phyloP scores from a whole-genome alignment of 495 filamentous ascomycete genomes.

The Penicillium atrosanguineum region DNA sequence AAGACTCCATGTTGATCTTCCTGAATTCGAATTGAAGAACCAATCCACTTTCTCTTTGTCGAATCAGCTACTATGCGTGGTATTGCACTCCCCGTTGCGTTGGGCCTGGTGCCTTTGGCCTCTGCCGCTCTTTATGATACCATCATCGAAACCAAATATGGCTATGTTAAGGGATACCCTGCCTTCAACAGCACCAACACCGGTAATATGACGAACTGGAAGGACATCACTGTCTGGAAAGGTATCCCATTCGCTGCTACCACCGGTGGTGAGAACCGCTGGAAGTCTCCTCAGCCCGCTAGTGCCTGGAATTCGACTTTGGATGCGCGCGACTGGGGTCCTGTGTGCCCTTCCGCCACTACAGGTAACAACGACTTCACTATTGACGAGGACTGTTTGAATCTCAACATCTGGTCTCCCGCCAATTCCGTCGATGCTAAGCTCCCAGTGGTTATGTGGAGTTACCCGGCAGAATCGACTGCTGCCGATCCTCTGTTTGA shows the following conservation, averaged over 20 bases:
- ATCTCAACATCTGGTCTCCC: constrained; percentile 14
- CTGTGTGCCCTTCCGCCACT: too few species aligned
- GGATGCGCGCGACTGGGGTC: too few species aligned
- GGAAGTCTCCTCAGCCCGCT: constrained; percentile 8
- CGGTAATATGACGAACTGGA: constrained; percentile 39
- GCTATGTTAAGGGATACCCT: too few species aligned
- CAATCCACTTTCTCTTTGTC: too few species aligned
- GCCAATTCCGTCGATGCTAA: constrained; percentile 17
- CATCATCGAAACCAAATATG: too few species aligned
- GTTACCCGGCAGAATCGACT: too few species aligned
- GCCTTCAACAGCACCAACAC: background rate
- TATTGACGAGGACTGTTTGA: constrained; percentile 14
- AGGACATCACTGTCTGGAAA: constrained; percentile 43
- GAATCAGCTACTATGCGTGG: too few species aligned
- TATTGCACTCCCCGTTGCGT: too few species aligned
- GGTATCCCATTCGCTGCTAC: constrained; percentile 13
- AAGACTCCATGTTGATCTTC: too few species aligned
- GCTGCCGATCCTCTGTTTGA: background rate
- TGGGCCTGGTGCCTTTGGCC: too few species aligned
- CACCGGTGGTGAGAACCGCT: constrained; percentile 12
- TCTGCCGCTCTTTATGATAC: too few species aligned
- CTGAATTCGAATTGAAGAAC: too few species aligned
- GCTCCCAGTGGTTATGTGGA: background rate
- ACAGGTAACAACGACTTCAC: background rate
- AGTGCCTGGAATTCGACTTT: constrained; percentile 1